Conservation (phyloP, 1,284 basidiomycete species). For the Tilletia caries region DNA sequence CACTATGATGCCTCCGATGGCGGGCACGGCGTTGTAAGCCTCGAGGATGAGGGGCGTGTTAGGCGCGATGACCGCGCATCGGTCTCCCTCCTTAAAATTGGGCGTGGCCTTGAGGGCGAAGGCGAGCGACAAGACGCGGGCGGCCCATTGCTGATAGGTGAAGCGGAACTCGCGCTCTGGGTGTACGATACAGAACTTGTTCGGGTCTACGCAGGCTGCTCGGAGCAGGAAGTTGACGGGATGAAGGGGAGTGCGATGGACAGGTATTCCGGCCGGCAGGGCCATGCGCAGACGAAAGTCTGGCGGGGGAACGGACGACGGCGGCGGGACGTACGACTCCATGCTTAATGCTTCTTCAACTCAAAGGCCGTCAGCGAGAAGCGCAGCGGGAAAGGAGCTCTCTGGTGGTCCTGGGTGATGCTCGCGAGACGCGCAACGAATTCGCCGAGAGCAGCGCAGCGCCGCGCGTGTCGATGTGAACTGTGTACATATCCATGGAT, state of each 20-base stretch:
- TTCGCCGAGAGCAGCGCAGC: too few relatives aligned
- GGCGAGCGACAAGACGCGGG: conserved; percentile 55
- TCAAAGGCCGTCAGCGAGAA: too few relatives aligned
- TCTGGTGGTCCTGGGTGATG: too few relatives aligned
- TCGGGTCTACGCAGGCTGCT: conserved; percentile 71
- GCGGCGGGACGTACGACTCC: conserved; percentile 23
- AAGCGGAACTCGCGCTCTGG: conserved; percentile 66
- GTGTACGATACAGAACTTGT: conserved; percentile 70
- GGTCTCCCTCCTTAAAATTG: conserved; percentile 31
- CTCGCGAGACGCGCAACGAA: too few relatives aligned
- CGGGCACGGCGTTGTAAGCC: conserved; percentile 71
- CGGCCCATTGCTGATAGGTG: conserved; percentile 69
- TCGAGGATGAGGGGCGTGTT: conserved; percentile 74
- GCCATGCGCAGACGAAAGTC: conserved; percentile 35
- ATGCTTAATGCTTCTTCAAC: too few relatives aligned
- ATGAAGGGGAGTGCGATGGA: conserved; percentile 64
- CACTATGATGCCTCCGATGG: conserved; percentile 70
- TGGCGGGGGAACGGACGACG: conserved; percentile 31
- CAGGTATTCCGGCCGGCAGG: conserved; percentile 54
- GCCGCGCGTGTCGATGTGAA: too few relatives aligned
- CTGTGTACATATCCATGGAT: too few relatives aligned
- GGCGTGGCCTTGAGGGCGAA: conserved; percentile 20
- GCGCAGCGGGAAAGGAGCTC: too few relatives aligned
- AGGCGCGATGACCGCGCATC: conserved; percentile 48
- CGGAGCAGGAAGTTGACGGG: conserved; percentile 64